Conservation (phyloP, 805 yeast species). For the Clavispora carvajalis region DNA sequence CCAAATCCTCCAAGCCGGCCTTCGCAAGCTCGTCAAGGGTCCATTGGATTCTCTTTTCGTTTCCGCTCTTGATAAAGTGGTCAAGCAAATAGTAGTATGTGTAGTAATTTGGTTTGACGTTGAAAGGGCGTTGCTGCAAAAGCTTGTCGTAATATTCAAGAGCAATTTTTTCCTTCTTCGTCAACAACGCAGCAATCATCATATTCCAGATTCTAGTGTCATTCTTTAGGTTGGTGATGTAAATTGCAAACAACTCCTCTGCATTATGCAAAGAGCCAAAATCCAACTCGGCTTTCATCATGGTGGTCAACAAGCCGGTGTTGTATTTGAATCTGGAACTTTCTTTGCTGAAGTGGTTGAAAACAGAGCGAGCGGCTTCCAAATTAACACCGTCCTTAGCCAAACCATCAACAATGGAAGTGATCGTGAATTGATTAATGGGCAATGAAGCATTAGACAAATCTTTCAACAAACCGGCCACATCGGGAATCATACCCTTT, state of each 20-base stretch:
- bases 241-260: constrained; percentile 28
- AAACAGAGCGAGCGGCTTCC: constrained; percentile 48
- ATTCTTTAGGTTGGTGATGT: constrained; percentile 29
- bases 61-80: constrained; percentile 30
- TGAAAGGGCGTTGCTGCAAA: constrained; percentile 17
- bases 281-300: constrained; percentile 44
- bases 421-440: constrained; percentile 42
- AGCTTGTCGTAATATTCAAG: constrained; percentile 35
- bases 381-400: constrained; percentile 42
- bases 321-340: constrained; percentile 17
- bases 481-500: constrained; percentile 40
- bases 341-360: constrained; percentile 34
- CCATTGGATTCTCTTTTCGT: constrained; percentile 26
- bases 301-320: constrained; percentile 37
- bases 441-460: constrained; percentile 30
- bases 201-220: constrained; percentile 38
- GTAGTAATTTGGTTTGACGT: constrained; percentile 41
- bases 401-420: constrained; percentile 52
- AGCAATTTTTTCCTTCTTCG: constrained; percentile 34
- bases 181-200: constrained; percentile 29
- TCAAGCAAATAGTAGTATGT: constrained; percentile 45
- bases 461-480: constrained; percentile 35
- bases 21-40: constrained; percentile 36
- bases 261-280: constrained; percentile 32
- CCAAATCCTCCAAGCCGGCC: constrained; percentile 26